phyloP scores from a whole-genome alignment of 192 early-diverging fungal genomes.

The Gamsiella multidivaricata region DNA sequence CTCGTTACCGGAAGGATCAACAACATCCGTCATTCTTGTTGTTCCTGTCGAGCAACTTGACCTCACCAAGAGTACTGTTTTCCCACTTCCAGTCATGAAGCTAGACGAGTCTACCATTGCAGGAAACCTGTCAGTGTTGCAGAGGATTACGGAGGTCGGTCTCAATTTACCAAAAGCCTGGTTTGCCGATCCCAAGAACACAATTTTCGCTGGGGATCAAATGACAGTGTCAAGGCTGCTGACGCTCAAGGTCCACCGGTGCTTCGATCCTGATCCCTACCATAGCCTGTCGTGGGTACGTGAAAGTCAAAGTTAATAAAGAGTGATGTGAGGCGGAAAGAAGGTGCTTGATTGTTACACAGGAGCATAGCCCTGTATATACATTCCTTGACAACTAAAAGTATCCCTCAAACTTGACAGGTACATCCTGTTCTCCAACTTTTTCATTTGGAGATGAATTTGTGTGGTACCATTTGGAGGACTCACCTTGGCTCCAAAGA shows the following conservation, averaged over 20 bases:
- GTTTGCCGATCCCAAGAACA: constrained; percentile 15
- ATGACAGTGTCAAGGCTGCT: constrained; percentile 22
- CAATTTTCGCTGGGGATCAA: constrained; percentile 12
- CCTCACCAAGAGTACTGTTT: constrained; percentile 3
- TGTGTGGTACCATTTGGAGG: constrained; percentile 8
- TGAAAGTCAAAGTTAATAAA: no score
- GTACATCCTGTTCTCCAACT: constrained; percentile 15
- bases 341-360: no score
- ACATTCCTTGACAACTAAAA: no score
- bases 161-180: constrained; percentile 14
- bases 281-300: constrained; percentile 25
- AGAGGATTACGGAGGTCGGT: constrained; percentile 1
- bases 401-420: no score
- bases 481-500: constrained; percentile 9
- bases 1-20: constrained; percentile 3
- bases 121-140: constrained; percentile 21
- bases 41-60: constrained; percentile 1
- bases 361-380: no score
- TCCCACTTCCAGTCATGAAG: constrained; percentile 25
- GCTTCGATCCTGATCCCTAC: constrained; percentile 4
- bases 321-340: no score
- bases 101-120: constrained; percentile 24
- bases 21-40: constrained; percentile 1
- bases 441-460: background rate
- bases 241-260: constrained; percentile 15